Evolutionary conservation across 257 asterid species (phyloP), one percentile per base, ranked within the genome.

Genomic region (Jacaranda mimosifolia): DNA sequence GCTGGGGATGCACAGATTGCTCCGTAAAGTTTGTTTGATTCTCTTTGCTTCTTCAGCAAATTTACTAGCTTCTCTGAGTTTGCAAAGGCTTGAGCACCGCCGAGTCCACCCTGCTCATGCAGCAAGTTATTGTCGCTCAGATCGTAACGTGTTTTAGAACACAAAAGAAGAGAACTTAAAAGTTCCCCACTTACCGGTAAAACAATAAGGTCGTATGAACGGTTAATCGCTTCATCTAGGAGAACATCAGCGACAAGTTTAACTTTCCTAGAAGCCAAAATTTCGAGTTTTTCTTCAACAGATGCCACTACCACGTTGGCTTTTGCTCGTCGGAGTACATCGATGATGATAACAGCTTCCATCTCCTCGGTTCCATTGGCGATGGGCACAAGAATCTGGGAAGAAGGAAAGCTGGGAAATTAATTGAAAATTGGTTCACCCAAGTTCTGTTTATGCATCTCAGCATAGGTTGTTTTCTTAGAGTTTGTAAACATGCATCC

Each of bases 1-100:
- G 98, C 98, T 59, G 99, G 99, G 57, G 99, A 95, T 32, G 99
- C 99, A 84, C 99, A 93, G 42, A 95, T 91, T 70, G 97, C 98
- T 79, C 97, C 99, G 64, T 93, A 84, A 1, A 90, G 83, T 79
- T 83, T 93, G 70, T 84, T 85, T 38, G 94, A 82, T 70, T 87
- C 97, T 48, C 82, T 86, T 75, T 91, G 99, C 84, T 91, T 88
- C 89, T 95, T 93, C 89, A 95, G 83, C 83, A 87, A 74, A 75
- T 89, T 78, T 46, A 91, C 91, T 21, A 95, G 85, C 86, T 90
- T 89, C 74, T 85, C 96, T 26, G 99, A 91, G 19, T 84, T 79
- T 40, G 97, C 83, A 85, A 93, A 95, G 69, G 97, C 88, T 86
- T 95, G 87, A 17, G 99, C 98, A 72, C 99, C 99, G 70, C 97